Percentiles rank a stretch among this genome's conserved stretches.
Conservation (phyloP, 352 stramenopile genomes). For the Phytophthora sp. region DNA sequence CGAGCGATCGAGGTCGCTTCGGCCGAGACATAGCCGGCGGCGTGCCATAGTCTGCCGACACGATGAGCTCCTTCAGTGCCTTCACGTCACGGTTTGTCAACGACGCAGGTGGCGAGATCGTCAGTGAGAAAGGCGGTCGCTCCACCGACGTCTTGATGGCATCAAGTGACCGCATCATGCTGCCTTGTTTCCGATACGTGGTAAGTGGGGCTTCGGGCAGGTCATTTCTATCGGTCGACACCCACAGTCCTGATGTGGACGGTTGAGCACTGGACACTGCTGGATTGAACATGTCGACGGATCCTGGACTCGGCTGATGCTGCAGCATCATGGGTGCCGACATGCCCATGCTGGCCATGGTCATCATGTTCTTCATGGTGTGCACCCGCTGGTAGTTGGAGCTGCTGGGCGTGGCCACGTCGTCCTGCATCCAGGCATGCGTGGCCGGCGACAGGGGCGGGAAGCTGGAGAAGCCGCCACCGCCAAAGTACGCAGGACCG, state of each 20-base stretch:
- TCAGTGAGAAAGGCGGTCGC: conserved; percentile 27
- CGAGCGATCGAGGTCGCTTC: conserved; percentile 16
- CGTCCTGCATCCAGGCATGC: conserved; percentile 19
- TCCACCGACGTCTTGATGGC: conserved; percentile 20
- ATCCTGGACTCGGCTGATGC: conserved; percentile 32
- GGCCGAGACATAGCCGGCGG: conserved; percentile 4
- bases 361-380: conserved; percentile 39
- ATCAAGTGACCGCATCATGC: conserved; percentile 8
- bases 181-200: not conserved
- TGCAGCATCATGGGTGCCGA: conserved; percentile 17
- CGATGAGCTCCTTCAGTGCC: conserved; percentile 43
- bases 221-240: conserved; percentile 10
- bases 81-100: conserved; percentile 39
- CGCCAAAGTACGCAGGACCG: conserved; percentile 1
- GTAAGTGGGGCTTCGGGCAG: not conserved
- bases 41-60: conserved; percentile 31
- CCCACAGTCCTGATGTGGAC: conserved; percentile 16
- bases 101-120: conserved; percentile 36
- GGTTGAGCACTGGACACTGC: conserved; percentile 1
- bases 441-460: conserved; percentile 9
- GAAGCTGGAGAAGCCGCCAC: not conserved
- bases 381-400: conserved; percentile 27
- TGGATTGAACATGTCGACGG: conserved; percentile 33
- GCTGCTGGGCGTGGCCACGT: conserved; percentile 6
- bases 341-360: conserved; percentile 25